These are phyloP conservation scores for Coniosporium tulheliwenetii DNA, from an alignment of 2,329 filamentous ascomycete genomes.

Conservation along the genomic window DNA sequence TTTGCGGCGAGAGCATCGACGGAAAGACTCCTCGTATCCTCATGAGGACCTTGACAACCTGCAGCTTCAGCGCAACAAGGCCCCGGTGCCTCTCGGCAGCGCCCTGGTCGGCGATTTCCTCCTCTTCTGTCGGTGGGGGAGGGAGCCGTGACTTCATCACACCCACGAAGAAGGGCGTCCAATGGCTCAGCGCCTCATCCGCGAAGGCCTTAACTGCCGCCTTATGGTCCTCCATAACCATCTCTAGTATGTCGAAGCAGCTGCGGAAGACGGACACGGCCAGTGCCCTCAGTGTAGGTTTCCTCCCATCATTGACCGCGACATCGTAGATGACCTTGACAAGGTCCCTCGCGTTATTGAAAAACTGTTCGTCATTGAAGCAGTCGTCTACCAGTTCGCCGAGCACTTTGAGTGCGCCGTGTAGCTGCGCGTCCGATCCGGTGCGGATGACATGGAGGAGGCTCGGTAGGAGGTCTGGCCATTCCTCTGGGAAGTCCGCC, in stretches of 20 bases:
- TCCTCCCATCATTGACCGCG: constrained; percentile 59
- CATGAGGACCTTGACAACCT: constrained; percentile 83
- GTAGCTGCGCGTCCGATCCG: constrained; percentile 64
- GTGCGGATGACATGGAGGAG: constrained; percentile 63
- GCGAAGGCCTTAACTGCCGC: constrained; percentile 77
- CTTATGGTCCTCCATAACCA: constrained; percentile 88
- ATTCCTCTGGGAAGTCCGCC: constrained; percentile 84
- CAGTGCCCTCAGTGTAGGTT: constrained; percentile 62
- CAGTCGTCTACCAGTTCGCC: constrained; percentile 84
- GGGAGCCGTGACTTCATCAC: constrained; percentile 64
- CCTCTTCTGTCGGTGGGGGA: constrained; percentile 35
- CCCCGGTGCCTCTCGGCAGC: constrained; percentile 60
- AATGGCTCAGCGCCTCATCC: constrained; percentile 65
- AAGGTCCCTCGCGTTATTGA: constrained; percentile 71
- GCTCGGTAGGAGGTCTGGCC: constrained; percentile 75
- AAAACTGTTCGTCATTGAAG: constrained; percentile 89
- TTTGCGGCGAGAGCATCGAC: constrained; percentile 66
- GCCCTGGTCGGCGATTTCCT: constrained; percentile 39
- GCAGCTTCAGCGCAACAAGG: constrained; percentile 72
- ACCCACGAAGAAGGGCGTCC: constrained; percentile 79
- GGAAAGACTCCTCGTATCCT: constrained; percentile 78
- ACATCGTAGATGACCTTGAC: constrained; percentile 73
- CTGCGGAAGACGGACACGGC: constrained; percentile 80
- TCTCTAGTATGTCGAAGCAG: constrained; percentile 90
- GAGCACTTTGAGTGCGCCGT: constrained; percentile 79